A percentile compares a stretch with the other conserved stretches of the same genome.
phyloP scores from a whole-genome alignment of 306 rosid species.

The Quercus ilex region DNA sequence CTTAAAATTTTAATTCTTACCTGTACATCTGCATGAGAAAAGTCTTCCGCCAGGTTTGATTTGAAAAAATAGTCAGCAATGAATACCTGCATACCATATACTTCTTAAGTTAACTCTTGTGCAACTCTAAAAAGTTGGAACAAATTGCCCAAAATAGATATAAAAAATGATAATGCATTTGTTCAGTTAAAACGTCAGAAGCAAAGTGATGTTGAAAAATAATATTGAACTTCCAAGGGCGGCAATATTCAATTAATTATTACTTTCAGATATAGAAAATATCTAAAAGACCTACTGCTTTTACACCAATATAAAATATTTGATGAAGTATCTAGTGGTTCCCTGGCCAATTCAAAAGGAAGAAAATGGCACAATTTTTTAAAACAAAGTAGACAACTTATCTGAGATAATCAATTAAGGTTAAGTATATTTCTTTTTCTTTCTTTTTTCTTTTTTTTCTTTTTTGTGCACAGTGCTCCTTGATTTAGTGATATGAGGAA shows the following conservation, averaged over 20 bases:
- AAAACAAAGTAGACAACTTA: background rate
- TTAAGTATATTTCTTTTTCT: background rate
- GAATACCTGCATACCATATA: constrained; percentile 59
- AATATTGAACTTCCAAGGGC: background rate
- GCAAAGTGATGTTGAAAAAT: background rate
- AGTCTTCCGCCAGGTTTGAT: constrained; percentile 68
- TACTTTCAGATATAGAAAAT: background rate
- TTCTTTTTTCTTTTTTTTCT: too few species aligned
- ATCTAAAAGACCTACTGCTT: background rate
- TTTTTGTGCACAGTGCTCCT: background rate
- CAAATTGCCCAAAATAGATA: background rate
- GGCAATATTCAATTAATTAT: background rate
- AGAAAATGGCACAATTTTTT: background rate
- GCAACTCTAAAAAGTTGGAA: constrained; percentile 1
- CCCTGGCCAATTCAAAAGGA: background rate
- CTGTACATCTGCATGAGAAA: constrained; percentile 69
- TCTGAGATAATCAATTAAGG: background rate
- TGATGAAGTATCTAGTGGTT: background rate
- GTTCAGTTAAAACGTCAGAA: constrained; percentile 2
- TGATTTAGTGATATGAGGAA: background rate
- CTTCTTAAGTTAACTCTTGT: constrained; percentile 5
- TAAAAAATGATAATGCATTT: background rate
- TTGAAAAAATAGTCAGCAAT: constrained; percentile 84
- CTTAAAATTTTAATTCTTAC: constrained; percentile 33
- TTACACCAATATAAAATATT: background rate